These are phyloP conservation scores for Elsinoe ampelina DNA, from an alignment of 2,329 filamentous ascomycete genomes.

Conservation along the genomic window DNA sequence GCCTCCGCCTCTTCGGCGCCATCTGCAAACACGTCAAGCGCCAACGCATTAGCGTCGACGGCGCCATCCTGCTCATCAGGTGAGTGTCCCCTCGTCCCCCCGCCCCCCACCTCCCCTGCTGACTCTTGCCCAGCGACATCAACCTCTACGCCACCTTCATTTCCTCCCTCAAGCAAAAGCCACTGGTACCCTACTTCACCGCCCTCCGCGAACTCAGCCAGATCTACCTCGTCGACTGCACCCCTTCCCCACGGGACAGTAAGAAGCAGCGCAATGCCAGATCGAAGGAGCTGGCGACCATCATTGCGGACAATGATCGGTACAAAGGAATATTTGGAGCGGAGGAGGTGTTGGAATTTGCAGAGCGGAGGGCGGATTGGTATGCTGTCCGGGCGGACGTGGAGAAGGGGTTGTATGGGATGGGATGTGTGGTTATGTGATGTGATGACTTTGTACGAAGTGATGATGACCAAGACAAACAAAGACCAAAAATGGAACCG, in stretches of 20 bases:
- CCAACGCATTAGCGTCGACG: conserved; percentile 81
- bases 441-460: not conserved
- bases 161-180: conserved; percentile 67
- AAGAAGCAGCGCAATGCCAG: conserved; percentile 48
- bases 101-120: not conserved
- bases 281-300: conserved; percentile 87
- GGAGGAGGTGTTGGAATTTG: conserved; percentile 97
- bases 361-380: conserved; percentile 89
- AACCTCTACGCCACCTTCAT: conserved; percentile 87
- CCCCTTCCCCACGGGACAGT: conserved; percentile 22
- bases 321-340: conserved; percentile 89
- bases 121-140: conserved; percentile 62
- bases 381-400: conserved; percentile 80
- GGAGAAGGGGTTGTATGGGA: conserved; percentile 93
- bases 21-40: conserved; percentile 97
- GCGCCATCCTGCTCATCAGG: conserved; percentile 81
- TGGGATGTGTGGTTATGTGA: conserved; percentile 80
- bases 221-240: conserved; percentile 76
- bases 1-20: conserved; percentile 79
- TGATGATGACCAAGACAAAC: too few relatives aligned
- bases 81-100: conserved; percentile 24
- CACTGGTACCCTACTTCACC: conserved; percentile 81
- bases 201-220: conserved; percentile 87
- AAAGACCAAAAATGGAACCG: too few relatives aligned
- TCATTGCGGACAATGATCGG: conserved; percentile 83